Conservation (phyloP, 768 basidiomycete species). For the Rhodotorula graminis region DNA sequence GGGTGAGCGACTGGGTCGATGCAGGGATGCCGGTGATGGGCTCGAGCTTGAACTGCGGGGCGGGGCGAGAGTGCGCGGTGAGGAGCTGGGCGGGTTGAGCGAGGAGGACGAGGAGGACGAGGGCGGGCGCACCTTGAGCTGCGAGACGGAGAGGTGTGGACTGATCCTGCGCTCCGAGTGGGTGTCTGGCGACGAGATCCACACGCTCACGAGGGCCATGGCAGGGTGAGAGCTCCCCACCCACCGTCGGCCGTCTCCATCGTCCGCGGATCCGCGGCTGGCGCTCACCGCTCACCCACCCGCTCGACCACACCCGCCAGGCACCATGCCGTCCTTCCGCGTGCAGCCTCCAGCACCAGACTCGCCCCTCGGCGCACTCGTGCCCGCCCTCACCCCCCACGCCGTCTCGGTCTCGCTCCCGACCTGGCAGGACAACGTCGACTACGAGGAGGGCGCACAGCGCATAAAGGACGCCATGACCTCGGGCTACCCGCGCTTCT, state of each 20-base stretch:
- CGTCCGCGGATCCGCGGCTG: no score
- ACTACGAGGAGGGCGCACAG: constrained; percentile 81
- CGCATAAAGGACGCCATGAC: constrained; percentile 74
- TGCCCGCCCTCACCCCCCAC: constrained; percentile 55
- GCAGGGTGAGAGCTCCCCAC: background rate
- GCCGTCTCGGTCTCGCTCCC: constrained; percentile 94
- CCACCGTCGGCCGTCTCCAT: no score
- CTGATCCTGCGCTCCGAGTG: constrained; percentile 83
- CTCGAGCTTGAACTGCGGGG: constrained; percentile 67
- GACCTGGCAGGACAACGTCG: constrained; percentile 84
- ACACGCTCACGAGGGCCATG: constrained; percentile 55
- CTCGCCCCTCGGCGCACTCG: constrained; percentile 34
- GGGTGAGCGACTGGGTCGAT: constrained; percentile 62
- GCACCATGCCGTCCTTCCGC: constrained; percentile 13
- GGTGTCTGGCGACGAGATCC: constrained; percentile 79
- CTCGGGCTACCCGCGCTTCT: constrained; percentile 89
- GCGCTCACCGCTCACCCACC: no score
- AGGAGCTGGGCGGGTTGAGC: background rate
- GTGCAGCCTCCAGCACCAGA: constrained; percentile 28
- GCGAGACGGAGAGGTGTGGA: constrained; percentile 63
- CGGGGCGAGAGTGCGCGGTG: background rate
- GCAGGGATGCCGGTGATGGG: constrained; percentile 83
- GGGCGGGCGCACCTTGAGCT: constrained; percentile 65
- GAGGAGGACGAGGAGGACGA: background rate
- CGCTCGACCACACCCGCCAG: background rate